Base-by-base conservation (phyloP, 495 filamentous ascomycete genomes). In the Bacidia gigantensis region DNA sequence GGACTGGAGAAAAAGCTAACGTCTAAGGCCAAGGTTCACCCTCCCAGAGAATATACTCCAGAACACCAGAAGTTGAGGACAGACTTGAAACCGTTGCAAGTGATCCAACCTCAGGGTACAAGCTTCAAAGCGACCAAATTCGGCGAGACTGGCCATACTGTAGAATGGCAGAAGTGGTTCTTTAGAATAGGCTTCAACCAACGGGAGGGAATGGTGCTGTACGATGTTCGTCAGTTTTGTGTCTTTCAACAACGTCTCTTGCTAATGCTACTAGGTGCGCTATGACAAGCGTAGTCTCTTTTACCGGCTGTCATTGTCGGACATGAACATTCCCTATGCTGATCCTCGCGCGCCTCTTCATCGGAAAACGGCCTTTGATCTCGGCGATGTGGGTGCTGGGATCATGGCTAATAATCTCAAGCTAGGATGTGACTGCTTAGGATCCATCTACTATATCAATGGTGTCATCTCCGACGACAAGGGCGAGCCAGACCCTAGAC, bases 81-180 rank as follows among this genome's bases (percentile, higher is more conserved):
- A 47, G 76, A 87, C 58, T 65, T 89, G 46, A 89, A 89, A 65
- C 86, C 86, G 1, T 70, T 89, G 49, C 80, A 82, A 44, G 78
- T 89, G 0, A 67, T 81, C 40, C 86, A 92, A 57, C 86, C 86
- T 1, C 77, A 89, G 55, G 87, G 86, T 1, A 76, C 79, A 11
- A 86, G 82, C 14, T 92, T 89, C 63, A 66, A 63, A 0, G 66
- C 62, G 21, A 68, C 69, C 14, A 42, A 55, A 32, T 23, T 29
- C 1, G 60, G 60, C 10, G 59, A 63, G 49, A 63, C 63, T n/a
- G 77, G 75, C 17, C 69, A 73, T 53, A 67, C 67, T 14, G 63
- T 74, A 18, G 64, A 71, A 53, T 84, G 80, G 80, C 80, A 84
- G 63, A 83, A 83, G 55, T 84, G 80, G 80, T 67, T 70, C 7